Base-by-base conservation (phyloP, 2,329 filamentous ascomycete species). In the Alternaria novae-zelandiae region DNA sequence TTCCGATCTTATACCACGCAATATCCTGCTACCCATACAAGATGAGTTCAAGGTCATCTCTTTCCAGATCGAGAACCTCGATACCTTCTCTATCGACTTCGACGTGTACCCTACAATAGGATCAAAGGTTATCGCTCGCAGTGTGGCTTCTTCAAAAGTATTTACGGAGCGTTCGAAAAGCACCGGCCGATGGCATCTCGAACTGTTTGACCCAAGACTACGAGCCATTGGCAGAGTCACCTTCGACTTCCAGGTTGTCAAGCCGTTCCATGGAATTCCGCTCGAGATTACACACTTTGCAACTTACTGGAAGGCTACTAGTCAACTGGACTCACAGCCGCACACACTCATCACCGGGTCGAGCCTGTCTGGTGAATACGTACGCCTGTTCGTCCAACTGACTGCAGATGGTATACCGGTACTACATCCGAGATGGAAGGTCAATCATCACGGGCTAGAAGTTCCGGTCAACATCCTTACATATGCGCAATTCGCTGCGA, bases 291-390 rank as follows among this genome's bases (percentile, higher is more conserved):
- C 96, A 1, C 94, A 98, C 75, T 99, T 98, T 73, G 96, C 97
- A 67, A 98, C 96, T 0, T 99, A 99, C 80, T 99, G 96, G 96
- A 99, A 98, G 81, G 95, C 95, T 0, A 99, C 96, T 1, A 97
- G 94, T 74, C 94, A 97, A 71, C 87, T 96, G 51, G 93, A 97
- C 77, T 90, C 92, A 54, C 92, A 94, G 50, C 91, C 91, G 23
- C 96, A 88, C 75, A 92, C 93, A 23, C 88, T 98, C 23, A 93
- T 99, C 17, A 98, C 95, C 0, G 96, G 95, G 1, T 98, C 95
- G 10, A 98, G 95, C 81, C 81, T 99, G 59, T 96, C 93, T 3
- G 96, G 96, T n/a, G 92, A 98, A 74, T 98, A 98, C 79, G 90
- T 97, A 23, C 89, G 94, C 59, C 83, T 99, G 8, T 97, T 94